Conservation (phyloP, 1,139 yeast genomes). For the Saccharomyces hybrid region DNA sequence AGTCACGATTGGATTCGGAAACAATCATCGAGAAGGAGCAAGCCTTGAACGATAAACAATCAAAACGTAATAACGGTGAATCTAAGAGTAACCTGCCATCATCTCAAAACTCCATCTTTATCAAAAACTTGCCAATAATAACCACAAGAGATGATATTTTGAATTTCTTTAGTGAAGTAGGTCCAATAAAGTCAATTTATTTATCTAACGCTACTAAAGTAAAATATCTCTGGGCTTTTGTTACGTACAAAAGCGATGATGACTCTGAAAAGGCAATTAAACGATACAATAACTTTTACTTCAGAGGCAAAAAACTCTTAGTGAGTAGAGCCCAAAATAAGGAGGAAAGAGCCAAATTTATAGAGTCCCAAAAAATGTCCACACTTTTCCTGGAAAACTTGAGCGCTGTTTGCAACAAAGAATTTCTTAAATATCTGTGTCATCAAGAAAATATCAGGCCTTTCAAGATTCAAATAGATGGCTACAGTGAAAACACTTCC, state of each 20-base stretch:
- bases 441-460: slow-evolving; percentile 13
- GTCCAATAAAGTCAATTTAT: slow-evolving; percentile 37
- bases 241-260: slow-evolving; percentile 34
- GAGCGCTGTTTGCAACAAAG: slow-evolving; percentile 22
- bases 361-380: slow-evolving; percentile 9
- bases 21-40: slow-evolving; percentile 24
- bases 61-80: background rate
- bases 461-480: slow-evolving; percentile 7
- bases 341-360: slow-evolving; percentile 8
- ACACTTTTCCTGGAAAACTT: slow-evolving; percentile 22
- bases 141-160: slow-evolving; percentile 34
- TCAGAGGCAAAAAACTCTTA: slow-evolving; percentile 26
- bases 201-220: slow-evolving; percentile 34
- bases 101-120: slow-evolving; percentile 35
- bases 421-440: slow-evolving; percentile 7
- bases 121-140: slow-evolving; percentile 39
- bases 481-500: slow-evolving; percentile 3
- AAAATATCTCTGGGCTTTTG: slow-evolving; percentile 41
- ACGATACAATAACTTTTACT: slow-evolving; percentile 24
- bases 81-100: slow-evolving; percentile 11
- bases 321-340: slow-evolving; percentile 30
- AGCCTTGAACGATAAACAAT: slow-evolving; percentile 9
- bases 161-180: slow-evolving; percentile 35
- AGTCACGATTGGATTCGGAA: slow-evolving; percentile 19
- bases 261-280: slow-evolving; percentile 31